Base-by-base conservation (phyloP, 2,329 filamentous ascomycete species). In the Sarocladium brachiariae region DNA sequence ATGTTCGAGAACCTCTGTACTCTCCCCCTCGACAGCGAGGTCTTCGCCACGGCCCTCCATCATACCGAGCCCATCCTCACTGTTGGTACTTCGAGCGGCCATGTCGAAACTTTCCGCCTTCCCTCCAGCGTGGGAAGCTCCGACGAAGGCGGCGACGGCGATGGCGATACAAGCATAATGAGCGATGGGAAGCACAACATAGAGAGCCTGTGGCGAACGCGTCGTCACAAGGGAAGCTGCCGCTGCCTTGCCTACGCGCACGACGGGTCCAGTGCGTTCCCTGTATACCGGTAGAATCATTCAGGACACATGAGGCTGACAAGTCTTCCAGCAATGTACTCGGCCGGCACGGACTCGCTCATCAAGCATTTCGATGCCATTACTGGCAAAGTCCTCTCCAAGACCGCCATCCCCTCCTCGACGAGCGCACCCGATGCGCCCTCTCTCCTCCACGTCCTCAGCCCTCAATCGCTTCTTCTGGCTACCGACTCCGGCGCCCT, bases 1-100 rank as follows among this genome's bases (percentile, higher is more conserved):
- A 95, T 95, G 89, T 89, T 95, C 63, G 90, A 96, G 68, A 95
- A 89, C 57, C 79, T 95, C 57, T 96, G 92, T 75, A 89, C 87
- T 23, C 81, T 97, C 41, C 90, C 91, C 55, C 81, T 97, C 43
- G 80, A 81, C 52, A 80, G 87, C 52, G 93, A 97, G 63, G 76
- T 99, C 60, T 97, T 99, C 71, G 71, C 89, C 1, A 90, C 95
- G 67, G 87, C 86, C 11, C 74, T 96, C 18, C 93, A 99, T 65
- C 91, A 93, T 1, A 80, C 77, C 1, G 83, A 91, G 64, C 89
- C 92, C 13, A 72, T 99, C 48, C 76, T 99, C 54, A 87, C 90
- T 0, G 87, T 96, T 45, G 93, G 93, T 14, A 77, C 96, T 23
- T 83, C 87, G 14, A 86, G 79, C 50, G 92, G 92, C 53, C 89